Conservation (phyloP, 140 eudicot species). For the Senecio squalidus region DNA sequence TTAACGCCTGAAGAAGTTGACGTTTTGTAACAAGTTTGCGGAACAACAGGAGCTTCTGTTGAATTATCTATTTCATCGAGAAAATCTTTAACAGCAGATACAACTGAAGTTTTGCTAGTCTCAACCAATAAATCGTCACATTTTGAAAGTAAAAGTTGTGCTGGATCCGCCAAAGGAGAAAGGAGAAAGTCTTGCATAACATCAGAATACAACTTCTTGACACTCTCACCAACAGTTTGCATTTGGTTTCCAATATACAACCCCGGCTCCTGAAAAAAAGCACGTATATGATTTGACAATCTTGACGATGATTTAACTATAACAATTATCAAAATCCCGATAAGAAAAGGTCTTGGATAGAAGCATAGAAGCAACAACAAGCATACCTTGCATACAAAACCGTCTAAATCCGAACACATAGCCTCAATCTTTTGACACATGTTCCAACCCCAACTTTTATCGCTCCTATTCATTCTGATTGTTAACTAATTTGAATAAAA, state of each 20-base stretch:
- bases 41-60: constrained; percentile 21
- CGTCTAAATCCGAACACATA: constrained; percentile 53
- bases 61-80: constrained; percentile 1
- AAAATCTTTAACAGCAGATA: constrained; percentile 13
- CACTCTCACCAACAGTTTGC: constrained; percentile 34
- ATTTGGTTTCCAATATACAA: constrained; percentile 48
- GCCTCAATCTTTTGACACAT: constrained; percentile 48
- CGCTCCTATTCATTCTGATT: constrained; percentile 38
- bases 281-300: constrained; percentile 8
- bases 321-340: background rate
- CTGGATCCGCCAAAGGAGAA: constrained; percentile 28
- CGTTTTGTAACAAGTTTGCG: constrained; percentile 2
- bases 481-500: constrained; percentile 6
- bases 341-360: background rate
- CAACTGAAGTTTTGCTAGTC: constrained; percentile 12
- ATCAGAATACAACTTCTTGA: constrained; percentile 41
- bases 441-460: constrained; percentile 43
- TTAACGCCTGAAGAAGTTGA: constrained; percentile 2
- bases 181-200: constrained; percentile 40
- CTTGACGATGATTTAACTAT: background rate
- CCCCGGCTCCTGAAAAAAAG: constrained; percentile 34
- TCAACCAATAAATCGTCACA: constrained; percentile 12
- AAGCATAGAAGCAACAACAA: background rate
- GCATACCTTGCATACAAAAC: constrained; percentile 44
- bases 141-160: constrained; percentile 15